Evolutionary conservation across 2,329 filamentous ascomycete genomes (phyloP).

Genomic region (Rosellinia necatrix): DNA sequence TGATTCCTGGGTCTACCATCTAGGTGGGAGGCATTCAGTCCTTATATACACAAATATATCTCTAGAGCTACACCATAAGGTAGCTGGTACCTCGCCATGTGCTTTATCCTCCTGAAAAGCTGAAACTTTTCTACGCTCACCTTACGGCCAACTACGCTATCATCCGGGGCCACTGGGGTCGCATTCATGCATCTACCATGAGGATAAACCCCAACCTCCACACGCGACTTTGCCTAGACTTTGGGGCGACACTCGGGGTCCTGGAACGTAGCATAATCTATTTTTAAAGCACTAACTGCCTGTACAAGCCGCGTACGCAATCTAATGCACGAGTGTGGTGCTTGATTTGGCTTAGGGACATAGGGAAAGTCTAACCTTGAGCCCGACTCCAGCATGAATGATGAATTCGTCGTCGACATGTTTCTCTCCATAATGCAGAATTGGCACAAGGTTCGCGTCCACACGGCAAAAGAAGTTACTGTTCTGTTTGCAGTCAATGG

Average conservation of each 20-base stretch:
- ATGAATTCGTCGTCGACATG: neutral
- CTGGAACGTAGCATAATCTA: neutral
- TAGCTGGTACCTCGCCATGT: too few species aligned
- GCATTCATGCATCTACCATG: neutral
- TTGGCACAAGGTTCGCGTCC: neutral
- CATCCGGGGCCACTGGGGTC: neutral
- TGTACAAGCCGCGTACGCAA: neutral
- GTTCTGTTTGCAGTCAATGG: neutral
- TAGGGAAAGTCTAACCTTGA: neutral
- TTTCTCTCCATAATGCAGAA: neutral
- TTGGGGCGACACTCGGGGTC: neutral
- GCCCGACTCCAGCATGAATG: neutral
- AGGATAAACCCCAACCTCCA: neutral
- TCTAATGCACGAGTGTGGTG: neutral
- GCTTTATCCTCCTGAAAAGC: too few species aligned
- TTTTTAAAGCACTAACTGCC: neutral
- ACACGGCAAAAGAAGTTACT: neutral
- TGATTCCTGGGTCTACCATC: too few species aligned
- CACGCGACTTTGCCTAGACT: neutral
- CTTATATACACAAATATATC: too few species aligned
- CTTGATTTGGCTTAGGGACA: neutral
- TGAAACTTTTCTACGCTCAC: neutral
- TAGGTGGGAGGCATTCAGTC: too few species aligned
- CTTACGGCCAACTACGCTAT: neutral
- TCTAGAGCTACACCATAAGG: too few species aligned